Percentiles rank a stretch among this genome's conserved stretches.
phyloP scores from a whole-genome alignment of 371 early-diverging fungal species.

The Mortierella sp. region DNA sequence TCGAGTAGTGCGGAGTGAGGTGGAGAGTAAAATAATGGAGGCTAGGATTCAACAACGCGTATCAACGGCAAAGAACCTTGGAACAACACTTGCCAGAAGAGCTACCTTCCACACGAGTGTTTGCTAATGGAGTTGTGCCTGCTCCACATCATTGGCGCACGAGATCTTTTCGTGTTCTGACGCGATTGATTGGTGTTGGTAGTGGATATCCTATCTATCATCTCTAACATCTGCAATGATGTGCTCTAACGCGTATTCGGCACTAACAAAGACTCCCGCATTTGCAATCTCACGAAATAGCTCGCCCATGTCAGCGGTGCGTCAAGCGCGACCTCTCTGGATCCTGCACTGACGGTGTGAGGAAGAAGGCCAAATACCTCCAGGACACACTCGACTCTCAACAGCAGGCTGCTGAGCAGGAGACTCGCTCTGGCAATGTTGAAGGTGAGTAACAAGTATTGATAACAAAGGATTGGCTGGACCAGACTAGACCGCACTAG shows the following conservation, averaged over 20 bases:
- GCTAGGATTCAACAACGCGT: no score
- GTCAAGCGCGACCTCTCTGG: constrained; percentile 77
- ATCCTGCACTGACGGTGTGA: constrained; percentile 80
- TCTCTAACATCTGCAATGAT: no score
- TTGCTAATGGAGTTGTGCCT: background rate
- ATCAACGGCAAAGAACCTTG: no score
- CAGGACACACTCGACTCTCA: constrained; percentile 59
- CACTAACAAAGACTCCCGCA: background rate
- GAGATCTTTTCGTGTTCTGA: background rate
- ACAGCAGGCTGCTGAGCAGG: constrained; percentile 32
- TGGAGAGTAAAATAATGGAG: no score
- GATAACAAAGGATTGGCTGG: no score
- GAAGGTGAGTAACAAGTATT: constrained; percentile 1
- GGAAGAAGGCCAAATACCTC: constrained; percentile 87
- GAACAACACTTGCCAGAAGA: no score
- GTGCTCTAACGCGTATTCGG: background rate
- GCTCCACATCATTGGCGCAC: background rate
- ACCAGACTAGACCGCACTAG: no score
- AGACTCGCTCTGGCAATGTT: constrained; percentile 1
- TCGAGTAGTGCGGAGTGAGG: no score
- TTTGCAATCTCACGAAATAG: constrained; percentile 42
- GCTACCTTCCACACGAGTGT: no score
- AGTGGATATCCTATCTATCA: no score
- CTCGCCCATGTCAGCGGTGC: constrained; percentile 88
- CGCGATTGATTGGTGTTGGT: background rate